These are phyloP conservation scores for Trichomonas vaginalis DNA, from an alignment of 208 protist genomes.

Conservation along the genomic window DNA sequence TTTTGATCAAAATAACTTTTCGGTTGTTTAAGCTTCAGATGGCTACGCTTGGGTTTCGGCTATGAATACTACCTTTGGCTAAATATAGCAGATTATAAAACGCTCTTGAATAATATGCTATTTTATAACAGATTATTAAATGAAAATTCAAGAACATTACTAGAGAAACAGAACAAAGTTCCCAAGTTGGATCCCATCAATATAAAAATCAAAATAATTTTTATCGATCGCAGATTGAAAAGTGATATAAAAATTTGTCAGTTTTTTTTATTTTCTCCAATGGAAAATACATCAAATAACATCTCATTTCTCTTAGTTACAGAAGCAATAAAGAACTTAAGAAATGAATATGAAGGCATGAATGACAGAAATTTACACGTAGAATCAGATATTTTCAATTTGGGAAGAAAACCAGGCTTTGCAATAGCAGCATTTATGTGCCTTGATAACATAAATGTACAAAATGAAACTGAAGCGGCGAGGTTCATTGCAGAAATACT, in stretches of 20 bases:
- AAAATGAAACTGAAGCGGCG: not conserved
- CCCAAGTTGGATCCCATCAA: too few relatives aligned
- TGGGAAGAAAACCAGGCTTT: not conserved
- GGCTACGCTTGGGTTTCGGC: too few relatives aligned
- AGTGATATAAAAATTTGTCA: not conserved
- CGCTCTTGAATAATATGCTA: too few relatives aligned
- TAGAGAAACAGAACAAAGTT: too few relatives aligned
- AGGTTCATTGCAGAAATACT: not conserved
- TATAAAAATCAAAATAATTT: too few relatives aligned
- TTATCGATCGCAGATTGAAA: too few relatives aligned
- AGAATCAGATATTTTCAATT: not conserved
- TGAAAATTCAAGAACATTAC: too few relatives aligned
- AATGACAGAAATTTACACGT: not conserved
- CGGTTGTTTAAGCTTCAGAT: too few relatives aligned
- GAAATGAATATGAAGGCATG: not conserved
- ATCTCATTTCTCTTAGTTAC: not conserved
- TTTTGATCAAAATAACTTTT: too few relatives aligned
- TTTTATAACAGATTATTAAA: too few relatives aligned
- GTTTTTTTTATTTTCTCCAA: not conserved
- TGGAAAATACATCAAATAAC: not conserved
- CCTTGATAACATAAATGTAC: not conserved
- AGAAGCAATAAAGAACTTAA: not conserved
- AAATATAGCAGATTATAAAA: too few relatives aligned
- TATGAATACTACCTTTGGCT: too few relatives aligned
- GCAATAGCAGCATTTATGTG: not conserved